Conservation (phyloP, 73 alveolate genomes). For the Urostyla sp. region DNA sequence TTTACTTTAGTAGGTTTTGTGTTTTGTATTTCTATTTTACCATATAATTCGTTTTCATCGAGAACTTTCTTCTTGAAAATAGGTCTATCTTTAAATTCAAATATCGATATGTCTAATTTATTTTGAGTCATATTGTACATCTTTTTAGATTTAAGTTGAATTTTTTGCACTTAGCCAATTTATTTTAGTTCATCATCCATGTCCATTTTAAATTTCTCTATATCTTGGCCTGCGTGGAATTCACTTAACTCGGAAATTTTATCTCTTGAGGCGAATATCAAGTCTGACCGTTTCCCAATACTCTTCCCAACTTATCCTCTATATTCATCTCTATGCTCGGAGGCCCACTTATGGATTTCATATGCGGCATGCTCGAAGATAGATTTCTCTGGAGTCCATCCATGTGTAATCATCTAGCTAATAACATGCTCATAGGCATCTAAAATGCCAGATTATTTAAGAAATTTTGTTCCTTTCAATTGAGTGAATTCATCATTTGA, state of each 20-base stretch:
- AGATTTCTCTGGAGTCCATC: conserved; percentile 72
- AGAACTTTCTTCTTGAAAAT: conserved; percentile 20
- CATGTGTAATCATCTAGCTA: conserved; percentile 45
- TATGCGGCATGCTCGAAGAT: conserved; percentile 75
- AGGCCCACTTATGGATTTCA: conserved; percentile 63
- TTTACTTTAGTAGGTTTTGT: conserved; percentile 34
- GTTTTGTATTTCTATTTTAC: background rate
- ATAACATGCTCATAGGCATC: conserved; percentile 69
- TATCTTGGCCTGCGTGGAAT: conserved; percentile 8
- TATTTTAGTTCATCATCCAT: conserved; percentile 22
- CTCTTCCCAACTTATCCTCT: conserved; percentile 61
- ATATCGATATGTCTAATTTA: conserved; percentile 26
- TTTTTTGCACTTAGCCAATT: conserved; percentile 12
- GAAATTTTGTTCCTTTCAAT: conserved; percentile 51
- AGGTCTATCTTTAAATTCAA: conserved; percentile 54
- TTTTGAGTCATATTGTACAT: conserved; percentile 3
- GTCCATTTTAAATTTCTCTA: conserved; percentile 16
- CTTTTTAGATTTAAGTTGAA: conserved; percentile 19
- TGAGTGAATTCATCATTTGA: conserved; percentile 29
- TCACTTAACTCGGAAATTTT: conserved; percentile 33
- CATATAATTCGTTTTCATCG: background rate
- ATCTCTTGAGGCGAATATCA: conserved; percentile 57
- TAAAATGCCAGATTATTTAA: conserved; percentile 46
- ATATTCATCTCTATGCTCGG: conserved; percentile 60
- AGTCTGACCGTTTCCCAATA: conserved; percentile 47